Evolutionary conservation across 345 rosid genomes (phyloP).

Genomic region (Camelina hispida): DNA sequence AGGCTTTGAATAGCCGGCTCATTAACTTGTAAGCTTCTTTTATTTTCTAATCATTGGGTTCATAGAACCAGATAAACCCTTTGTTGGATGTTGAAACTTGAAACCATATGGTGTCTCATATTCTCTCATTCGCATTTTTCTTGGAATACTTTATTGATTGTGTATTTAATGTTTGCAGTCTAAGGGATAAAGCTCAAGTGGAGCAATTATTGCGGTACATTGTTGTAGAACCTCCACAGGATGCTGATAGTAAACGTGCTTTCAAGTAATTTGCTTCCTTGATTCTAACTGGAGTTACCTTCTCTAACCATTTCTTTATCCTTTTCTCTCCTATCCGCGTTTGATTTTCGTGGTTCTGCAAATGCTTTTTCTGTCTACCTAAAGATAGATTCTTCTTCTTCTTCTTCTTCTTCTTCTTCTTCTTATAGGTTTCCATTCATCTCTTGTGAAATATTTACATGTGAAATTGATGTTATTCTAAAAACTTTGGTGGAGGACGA

Average conservation of each 20-base stretch:
- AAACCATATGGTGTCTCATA: slow-evolving; percentile 4
- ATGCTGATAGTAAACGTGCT: slow-evolving; percentile 82
- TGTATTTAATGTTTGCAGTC: slow-evolving; percentile 53
- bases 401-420: slow-evolving; percentile 33
- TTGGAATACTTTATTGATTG: slow-evolving; percentile 23
- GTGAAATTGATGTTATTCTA: slow-evolving; percentile 96
- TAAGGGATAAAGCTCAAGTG: slow-evolving; percentile 90
- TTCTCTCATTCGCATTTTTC: slow-evolving; percentile 13
- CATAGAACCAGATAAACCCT: not conserved
- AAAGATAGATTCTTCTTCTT: slow-evolving; percentile 31
- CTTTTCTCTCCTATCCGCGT: not conserved
- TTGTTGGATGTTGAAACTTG: not conserved
- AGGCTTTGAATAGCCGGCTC: slow-evolving; percentile 94
- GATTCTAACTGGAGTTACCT: slow-evolving; percentile 23
- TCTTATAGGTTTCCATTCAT: slow-evolving; percentile 84
- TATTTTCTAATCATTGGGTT: not conserved
- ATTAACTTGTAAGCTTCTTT: slow-evolving; percentile 73
- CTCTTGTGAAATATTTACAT: slow-evolving; percentile 95
- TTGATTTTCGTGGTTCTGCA: not conserved
- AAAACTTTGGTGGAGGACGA: slow-evolving; percentile 94
- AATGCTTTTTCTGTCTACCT: slow-evolving; percentile 10
- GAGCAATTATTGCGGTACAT: slow-evolving; percentile 85
- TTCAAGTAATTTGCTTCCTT: slow-evolving; percentile 69
- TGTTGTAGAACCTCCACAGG: slow-evolving; percentile 79
- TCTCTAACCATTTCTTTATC: not conserved